Conservation (phyloP, 2,329 filamentous ascomycete species). For the Rachicladosporium sp. region DNA sequence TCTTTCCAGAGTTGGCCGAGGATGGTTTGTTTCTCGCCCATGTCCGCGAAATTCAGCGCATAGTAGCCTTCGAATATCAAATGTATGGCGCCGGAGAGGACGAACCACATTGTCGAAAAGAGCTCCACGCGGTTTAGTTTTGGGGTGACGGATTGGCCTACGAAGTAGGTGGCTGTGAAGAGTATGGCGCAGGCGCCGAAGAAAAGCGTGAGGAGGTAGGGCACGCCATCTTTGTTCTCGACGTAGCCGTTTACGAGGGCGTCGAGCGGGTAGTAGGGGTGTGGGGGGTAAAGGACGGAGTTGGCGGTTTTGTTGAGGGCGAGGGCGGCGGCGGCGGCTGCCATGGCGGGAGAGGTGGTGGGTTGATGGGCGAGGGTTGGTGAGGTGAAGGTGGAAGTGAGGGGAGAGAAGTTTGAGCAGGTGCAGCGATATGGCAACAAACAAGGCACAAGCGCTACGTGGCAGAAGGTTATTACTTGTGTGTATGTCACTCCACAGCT, state of each 20-base stretch:
- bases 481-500: no score
- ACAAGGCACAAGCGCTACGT: no score
- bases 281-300: constrained; percentile 1
- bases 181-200: constrained; percentile 43
- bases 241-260: constrained; percentile 51
- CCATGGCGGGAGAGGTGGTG: no score
- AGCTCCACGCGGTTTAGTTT: constrained; percentile 43
- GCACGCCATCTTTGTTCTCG: constrained; percentile 51
- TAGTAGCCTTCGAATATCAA: constrained; percentile 81
- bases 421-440: no score
- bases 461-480: no score
- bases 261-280: constrained; percentile 62
- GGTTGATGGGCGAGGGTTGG: no score
- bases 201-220: constrained; percentile 49
- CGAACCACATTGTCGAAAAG: constrained; percentile 59
- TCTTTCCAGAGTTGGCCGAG: constrained; percentile 89
- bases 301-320: constrained; percentile 1
- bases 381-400: no score
- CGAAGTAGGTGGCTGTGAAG: constrained; percentile 43
- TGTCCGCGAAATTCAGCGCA: constrained; percentile 51
- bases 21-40: constrained; percentile 57
- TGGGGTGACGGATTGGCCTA: constrained; percentile 43
- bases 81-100: constrained; percentile 61
- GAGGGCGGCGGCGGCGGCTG: no score
- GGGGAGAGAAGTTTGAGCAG: no score